Evolutionary conservation across 129 eudicot species (phyloP).

Genomic region (Arctium minus): DNA sequence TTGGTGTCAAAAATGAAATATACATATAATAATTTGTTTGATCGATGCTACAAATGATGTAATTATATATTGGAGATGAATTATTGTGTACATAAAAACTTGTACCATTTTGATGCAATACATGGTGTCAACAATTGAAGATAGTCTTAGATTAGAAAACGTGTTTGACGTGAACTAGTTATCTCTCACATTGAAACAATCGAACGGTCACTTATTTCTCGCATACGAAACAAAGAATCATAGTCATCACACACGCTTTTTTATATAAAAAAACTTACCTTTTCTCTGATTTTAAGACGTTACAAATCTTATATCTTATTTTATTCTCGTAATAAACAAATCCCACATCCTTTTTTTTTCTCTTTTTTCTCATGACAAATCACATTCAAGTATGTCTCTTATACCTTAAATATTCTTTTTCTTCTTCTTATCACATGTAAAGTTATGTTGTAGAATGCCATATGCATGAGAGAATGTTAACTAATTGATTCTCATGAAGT

Average conservation of each 20-base stretch:
- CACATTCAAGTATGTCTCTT: not conserved
- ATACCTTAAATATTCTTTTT: too few relatives aligned
- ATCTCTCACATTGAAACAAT: not conserved
- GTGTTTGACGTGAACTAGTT: not conserved
- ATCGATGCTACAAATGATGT: not conserved
- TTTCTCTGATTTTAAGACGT: not conserved
- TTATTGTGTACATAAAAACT: not conserved
- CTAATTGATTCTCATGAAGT: too few relatives aligned
- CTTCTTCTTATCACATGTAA: not conserved
- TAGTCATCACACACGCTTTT: not conserved
- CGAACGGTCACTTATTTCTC: not conserved
- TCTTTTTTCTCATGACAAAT: not conserved
- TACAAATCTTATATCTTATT: too few relatives aligned
- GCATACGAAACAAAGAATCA: not conserved
- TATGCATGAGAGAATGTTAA: not conserved
- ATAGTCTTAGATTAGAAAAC: too few relatives aligned
- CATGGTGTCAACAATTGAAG: not conserved
- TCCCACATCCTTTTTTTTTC: not conserved
- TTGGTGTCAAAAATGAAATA: too few relatives aligned
- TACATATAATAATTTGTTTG: not conserved
- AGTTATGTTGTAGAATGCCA: not conserved
- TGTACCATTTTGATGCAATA: not conserved
- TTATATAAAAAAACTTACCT: too few relatives aligned
- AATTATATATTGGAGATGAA: not conserved
- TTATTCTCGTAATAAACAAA: not conserved